A percentile compares a stretch with the other conserved stretches of the same genome.
Evolutionary conservation across 2,329 filamentous ascomycete genomes (phyloP).

Genomic region (Colletotrichum sp.): DNA sequence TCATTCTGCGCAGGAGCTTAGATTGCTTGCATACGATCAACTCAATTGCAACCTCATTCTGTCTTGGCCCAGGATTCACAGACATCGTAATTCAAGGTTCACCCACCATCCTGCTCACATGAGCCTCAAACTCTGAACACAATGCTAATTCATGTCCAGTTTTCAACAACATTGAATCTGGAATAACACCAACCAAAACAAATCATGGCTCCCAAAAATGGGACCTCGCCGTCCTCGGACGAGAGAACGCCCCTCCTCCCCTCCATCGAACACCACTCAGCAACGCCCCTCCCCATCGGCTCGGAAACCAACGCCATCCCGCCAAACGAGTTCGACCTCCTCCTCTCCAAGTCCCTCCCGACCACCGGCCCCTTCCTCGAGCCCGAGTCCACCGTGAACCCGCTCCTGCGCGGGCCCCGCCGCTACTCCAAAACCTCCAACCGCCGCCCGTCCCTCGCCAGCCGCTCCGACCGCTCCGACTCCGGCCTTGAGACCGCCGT

Average conservation of each 20-base stretch:
- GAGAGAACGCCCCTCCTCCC: slow-evolving; percentile 12
- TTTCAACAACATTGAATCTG: not conserved
- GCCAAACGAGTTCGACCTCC: slow-evolving; percentile 38
- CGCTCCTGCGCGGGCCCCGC: slow-evolving; percentile 41
- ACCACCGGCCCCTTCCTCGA: slow-evolving; percentile 41
- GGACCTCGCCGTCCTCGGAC: not conserved
- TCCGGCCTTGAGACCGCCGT: not conserved
- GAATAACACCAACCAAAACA: not conserved
- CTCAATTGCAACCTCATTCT: not conserved
- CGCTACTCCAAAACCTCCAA: slow-evolving; percentile 27
- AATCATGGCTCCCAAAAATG: not conserved
- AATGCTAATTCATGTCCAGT: not conserved
- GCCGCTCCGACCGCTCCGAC: not conserved
- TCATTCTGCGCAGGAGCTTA: not conserved
- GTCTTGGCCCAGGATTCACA: not conserved
- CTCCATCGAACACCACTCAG: not conserved
- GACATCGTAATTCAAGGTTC: not conserved
- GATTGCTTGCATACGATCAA: not conserved
- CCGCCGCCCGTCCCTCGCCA: slow-evolving; percentile 1
- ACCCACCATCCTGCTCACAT: not conserved
- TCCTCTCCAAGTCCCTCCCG: slow-evolving; percentile 44
- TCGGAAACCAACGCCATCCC: slow-evolving; percentile 28
- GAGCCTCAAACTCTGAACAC: not conserved
- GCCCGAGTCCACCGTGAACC: slow-evolving; percentile 43
- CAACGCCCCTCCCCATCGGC: slow-evolving; percentile 16